Evolutionary conservation across 2,329 filamentous ascomycete genomes (phyloP).

Genomic region (Coniochaeta sp.): DNA sequence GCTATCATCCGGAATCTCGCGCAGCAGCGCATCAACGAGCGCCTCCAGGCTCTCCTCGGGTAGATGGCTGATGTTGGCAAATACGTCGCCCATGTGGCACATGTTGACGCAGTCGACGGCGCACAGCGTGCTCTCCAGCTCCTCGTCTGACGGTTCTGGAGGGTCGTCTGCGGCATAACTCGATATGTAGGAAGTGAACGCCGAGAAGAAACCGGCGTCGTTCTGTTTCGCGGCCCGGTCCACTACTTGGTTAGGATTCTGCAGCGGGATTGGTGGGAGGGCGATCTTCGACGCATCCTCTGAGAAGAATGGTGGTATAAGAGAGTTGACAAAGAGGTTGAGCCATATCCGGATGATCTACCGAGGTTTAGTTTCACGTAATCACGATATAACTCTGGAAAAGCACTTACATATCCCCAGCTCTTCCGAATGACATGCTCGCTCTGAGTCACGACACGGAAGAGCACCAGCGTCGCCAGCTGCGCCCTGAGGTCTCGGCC

Average conservation of each 20-base stretch:
- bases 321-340: constrained; percentile 92
- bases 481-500: constrained; percentile 91
- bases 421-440: constrained; percentile 69
- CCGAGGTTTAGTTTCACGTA: neutral
- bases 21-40: constrained; percentile 67
- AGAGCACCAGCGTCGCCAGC: constrained; percentile 88
- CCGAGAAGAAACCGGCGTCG: constrained; percentile 85
- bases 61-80: constrained; percentile 63
- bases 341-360: constrained; percentile 87
- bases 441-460: constrained; percentile 81
- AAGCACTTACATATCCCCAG: constrained; percentile 65
- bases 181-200: constrained; percentile 94
- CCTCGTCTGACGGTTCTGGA: constrained; percentile 93
- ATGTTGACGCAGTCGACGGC: constrained; percentile 91
- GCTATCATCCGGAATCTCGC: constrained; percentile 79
- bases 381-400: neutral
- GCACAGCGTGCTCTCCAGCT: constrained; percentile 89
- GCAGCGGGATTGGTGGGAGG: constrained; percentile 77
- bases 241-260: constrained; percentile 86
- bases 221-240: constrained; percentile 72
- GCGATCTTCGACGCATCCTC: constrained; percentile 57
- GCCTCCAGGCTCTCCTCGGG: constrained; percentile 26
- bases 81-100: constrained; percentile 76
- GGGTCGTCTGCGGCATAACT: constrained; percentile 98
- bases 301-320: constrained; percentile 75